phyloP scores from a whole-genome alignment of 768 basidiomycete genomes.

The Lentinula guzmanii region DNA sequence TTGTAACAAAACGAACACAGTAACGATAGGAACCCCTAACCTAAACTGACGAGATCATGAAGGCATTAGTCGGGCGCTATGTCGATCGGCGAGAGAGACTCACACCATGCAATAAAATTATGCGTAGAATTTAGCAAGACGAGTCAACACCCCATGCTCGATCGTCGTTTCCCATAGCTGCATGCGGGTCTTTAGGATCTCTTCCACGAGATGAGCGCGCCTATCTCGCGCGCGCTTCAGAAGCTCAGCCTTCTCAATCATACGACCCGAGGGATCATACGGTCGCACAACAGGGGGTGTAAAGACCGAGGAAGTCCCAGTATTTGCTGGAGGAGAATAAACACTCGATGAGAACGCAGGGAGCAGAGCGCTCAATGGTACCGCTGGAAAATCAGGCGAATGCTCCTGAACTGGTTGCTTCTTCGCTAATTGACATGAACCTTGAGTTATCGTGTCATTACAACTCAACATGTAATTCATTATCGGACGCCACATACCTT shows the following conservation, averaged over 20 bases:
- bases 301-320: constrained; percentile 8
- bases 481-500: constrained; percentile 18
- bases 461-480: constrained; percentile 13
- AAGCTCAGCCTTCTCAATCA: constrained; percentile 34
- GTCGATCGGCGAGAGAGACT: neutral
- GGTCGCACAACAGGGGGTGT: constrained; percentile 14
- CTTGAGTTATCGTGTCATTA: constrained; percentile 10
- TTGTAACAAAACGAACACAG: neutral
- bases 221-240: constrained; percentile 49
- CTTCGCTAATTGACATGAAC: neutral
- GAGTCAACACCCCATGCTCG: constrained; percentile 42
- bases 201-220: constrained; percentile 42
- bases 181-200: constrained; percentile 55
- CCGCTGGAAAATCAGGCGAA: neutral
- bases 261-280: constrained; percentile 7
- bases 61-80: too few species aligned
- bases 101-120: neutral
- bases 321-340: neutral
- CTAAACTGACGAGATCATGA: too few species aligned
- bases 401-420: neutral
- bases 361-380: neutral
- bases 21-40: neutral
- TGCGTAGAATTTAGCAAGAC: constrained; percentile 26
- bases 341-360: neutral
- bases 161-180: constrained; percentile 66